Evolutionary conservation across 805 yeast genomes (phyloP).

Genomic region (Maudiozyma saulgeensis): DNA sequence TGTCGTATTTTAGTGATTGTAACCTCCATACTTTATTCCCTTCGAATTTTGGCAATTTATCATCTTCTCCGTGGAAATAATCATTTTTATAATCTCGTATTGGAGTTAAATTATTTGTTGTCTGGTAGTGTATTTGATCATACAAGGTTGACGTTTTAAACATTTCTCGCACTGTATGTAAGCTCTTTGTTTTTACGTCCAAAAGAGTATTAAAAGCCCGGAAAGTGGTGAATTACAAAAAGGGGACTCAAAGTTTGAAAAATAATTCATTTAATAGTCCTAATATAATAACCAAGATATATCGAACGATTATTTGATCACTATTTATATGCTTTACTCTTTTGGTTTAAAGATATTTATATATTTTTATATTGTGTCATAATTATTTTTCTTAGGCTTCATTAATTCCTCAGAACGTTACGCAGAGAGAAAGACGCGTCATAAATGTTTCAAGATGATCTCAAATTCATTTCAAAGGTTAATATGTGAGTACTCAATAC

Average conservation of each 20-base stretch:
- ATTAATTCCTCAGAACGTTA: not conserved
- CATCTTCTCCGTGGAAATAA: conserved; percentile 21
- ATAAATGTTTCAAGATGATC: not conserved
- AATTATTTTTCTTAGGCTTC: not conserved
- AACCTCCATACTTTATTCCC: not conserved
- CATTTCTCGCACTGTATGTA: conserved; percentile 10
- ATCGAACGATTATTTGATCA: too few species aligned
- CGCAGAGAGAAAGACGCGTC: not conserved
- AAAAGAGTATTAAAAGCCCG: too few species aligned
- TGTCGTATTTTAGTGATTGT: not conserved
- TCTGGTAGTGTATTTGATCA: conserved; percentile 17
- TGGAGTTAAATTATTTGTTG: conserved; percentile 24
- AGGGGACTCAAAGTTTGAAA: too few species aligned
- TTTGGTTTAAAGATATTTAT: too few species aligned
- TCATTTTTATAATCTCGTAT: conserved; percentile 25
- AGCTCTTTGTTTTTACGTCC: too few species aligned
- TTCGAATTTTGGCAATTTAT: conserved; percentile 13
- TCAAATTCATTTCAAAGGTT: not conserved
- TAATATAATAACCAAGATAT: too few species aligned
- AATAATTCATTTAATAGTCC: too few species aligned
- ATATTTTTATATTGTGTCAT: not conserved
- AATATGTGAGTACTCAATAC: conserved; percentile 41
- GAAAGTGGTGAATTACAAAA: too few species aligned
- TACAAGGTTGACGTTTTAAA: conserved; percentile 20
- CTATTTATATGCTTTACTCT: too few species aligned